Percentiles rank a stretch among this genome's conserved stretches.
These are phyloP conservation scores for Erythrobasidium yunnanense DNA, from an alignment of 768 basidiomycete genomes.

Conservation along the genomic window DNA sequence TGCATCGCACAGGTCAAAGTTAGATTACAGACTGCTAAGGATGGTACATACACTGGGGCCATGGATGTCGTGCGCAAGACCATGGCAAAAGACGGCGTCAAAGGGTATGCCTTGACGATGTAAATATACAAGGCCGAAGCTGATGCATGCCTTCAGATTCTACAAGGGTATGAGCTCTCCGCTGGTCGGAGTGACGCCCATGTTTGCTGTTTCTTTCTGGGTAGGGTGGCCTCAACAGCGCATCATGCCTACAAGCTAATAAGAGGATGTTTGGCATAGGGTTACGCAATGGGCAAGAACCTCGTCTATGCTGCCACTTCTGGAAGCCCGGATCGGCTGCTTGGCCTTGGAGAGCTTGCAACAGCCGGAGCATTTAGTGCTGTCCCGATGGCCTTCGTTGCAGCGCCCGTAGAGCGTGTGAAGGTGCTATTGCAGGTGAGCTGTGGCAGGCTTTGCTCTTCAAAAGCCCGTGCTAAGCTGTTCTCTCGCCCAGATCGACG, in stretches of 20 bases:
- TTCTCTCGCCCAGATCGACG: constrained; percentile 56
- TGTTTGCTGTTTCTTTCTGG: constrained; percentile 97
- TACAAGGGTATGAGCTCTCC: constrained; percentile 55
- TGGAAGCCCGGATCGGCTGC: constrained; percentile 53
- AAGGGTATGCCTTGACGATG: constrained; percentile 52
- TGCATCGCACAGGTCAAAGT: constrained; percentile 49
- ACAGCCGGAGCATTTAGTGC: constrained; percentile 89
- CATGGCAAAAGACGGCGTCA: constrained; percentile 75
- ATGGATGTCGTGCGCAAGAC: constrained; percentile 87
- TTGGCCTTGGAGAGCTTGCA: constrained; percentile 72
- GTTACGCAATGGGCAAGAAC: constrained; percentile 83
- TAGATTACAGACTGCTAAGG: constrained; percentile 81
- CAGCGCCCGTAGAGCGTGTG: constrained; percentile 92
- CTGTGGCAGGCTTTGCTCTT: not conserved
- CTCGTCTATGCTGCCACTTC: constrained; percentile 70
- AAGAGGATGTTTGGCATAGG: constrained; percentile 52
- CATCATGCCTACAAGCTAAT: not conserved
- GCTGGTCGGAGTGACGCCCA: constrained; percentile 79
- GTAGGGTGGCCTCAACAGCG: constrained; percentile 46
- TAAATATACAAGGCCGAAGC: not conserved
- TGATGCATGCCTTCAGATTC: constrained; percentile 48
- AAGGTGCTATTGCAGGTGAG: constrained; percentile 85
- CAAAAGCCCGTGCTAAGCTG: not conserved
- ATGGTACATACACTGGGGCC: constrained; percentile 80
- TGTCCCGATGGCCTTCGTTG: constrained; percentile 76